Percentiles rank a stretch among this genome's conserved stretches.
Conservation (phyloP, 495 filamentous ascomycete species). For the Thermochaetoides thermophila region DNA sequence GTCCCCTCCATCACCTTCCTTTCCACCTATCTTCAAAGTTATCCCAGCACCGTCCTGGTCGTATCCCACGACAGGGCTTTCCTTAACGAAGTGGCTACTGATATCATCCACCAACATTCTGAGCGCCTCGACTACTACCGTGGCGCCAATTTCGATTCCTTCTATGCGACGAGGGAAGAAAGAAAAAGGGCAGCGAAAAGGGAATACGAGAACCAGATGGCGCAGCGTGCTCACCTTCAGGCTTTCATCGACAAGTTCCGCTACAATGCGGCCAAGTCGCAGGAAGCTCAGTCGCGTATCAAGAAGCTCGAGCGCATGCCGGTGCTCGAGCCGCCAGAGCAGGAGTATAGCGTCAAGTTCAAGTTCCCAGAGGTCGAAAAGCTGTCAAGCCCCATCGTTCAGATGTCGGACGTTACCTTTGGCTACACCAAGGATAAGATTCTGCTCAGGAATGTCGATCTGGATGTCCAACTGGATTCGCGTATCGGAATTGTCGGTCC, state of each 20-base stretch:
- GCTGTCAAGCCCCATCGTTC: conserved; percentile 89
- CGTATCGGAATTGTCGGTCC: conserved; percentile 97
- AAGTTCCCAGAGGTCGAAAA: conserved; percentile 97
- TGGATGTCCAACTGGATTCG: conserved; percentile 95
- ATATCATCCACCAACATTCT: conserved; percentile 98
- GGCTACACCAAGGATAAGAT: conserved; percentile 72
- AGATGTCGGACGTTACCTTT: conserved; percentile 88
- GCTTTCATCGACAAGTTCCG: conserved; percentile 99
- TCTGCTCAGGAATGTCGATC: conserved; percentile 72
- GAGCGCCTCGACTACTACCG: conserved; percentile 97
- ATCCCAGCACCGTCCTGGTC: conserved; percentile 89
- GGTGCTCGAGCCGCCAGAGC: conserved; percentile 75
- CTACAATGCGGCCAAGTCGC: conserved; percentile 98
- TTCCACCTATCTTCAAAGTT: conserved; percentile 85
- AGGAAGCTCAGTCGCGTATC: conserved; percentile 93
- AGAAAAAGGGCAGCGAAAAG: conserved; percentile 89
- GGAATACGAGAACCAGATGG: conserved; percentile 99
- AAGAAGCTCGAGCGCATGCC: conserved; percentile 99
- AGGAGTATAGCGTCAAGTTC: conserved; percentile 94
- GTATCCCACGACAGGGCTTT: conserved; percentile 99
- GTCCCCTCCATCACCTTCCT: conserved; percentile 99
- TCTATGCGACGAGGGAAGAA: conserved; percentile 97
- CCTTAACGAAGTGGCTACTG: conserved; percentile 97
- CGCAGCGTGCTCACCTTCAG: conserved; percentile 71
- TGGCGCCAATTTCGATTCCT: conserved; percentile 92